Conservation (phyloP, 495 filamentous ascomycete species). For the Rhypophila decipiens region DNA sequence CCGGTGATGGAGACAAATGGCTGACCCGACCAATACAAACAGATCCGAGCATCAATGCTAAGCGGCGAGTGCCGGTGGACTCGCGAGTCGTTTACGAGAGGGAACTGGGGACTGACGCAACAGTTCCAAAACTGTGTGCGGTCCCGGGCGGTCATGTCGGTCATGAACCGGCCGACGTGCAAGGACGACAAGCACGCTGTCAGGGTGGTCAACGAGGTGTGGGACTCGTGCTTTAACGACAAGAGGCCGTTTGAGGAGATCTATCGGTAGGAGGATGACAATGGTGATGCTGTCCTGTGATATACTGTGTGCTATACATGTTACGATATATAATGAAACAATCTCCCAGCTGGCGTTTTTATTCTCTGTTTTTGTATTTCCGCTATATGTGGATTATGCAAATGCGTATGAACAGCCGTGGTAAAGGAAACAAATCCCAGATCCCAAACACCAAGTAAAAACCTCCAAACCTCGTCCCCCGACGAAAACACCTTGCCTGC, state of each 20-base stretch:
- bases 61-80: slow-evolving; percentile 92
- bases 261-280: slow-evolving; percentile 57
- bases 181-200: slow-evolving; percentile 82
- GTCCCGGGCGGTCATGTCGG: slow-evolving; percentile 67
- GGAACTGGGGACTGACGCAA: slow-evolving; percentile 80
- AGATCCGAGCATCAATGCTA: slow-evolving; percentile 85
- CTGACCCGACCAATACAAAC: not conserved
- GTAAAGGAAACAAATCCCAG: too few relatives aligned
- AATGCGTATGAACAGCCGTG: too few relatives aligned
- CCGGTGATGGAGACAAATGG: not conserved
- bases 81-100: slow-evolving; percentile 72
- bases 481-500: too few relatives aligned
- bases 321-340: too few relatives aligned
- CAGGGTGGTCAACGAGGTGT: slow-evolving; percentile 90
- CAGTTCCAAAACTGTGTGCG: slow-evolving; percentile 92
- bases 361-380: too few relatives aligned
- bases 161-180: slow-evolving; percentile 66
- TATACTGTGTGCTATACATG: not conserved
- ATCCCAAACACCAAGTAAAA: too few relatives aligned
- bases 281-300: not conserved
- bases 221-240: slow-evolving; percentile 93
- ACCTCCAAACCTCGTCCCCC: too few relatives aligned
- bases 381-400: too few relatives aligned
- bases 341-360: too few relatives aligned
- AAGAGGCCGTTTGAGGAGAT: slow-evolving; percentile 95